Evolutionary conservation across 306 rosid genomes (phyloP), one percentile per base, ranked within the genome.

Genomic region (Chamaecrista fasciculata): DNA sequence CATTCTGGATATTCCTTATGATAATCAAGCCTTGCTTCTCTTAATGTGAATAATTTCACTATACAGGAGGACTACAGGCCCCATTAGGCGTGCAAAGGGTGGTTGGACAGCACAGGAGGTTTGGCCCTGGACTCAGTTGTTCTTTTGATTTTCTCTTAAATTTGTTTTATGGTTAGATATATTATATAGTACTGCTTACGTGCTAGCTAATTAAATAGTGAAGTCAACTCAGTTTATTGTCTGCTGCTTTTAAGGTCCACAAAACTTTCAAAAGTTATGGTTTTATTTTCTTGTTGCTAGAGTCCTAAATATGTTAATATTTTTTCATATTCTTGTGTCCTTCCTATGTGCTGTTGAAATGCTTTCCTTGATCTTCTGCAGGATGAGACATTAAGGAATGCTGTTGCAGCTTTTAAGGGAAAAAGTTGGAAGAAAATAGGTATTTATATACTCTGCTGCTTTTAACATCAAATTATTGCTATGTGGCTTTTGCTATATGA

Each of bases 21-120:
- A 20, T 34, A 15, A 60, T 64, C 55, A 29, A 43, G 19, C 33
- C 48, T 69, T 50, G 67, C 57, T 66, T 70, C 42, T 67, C 26
- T 4, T 73, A 34, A 6, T 52, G 12, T 56, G 39, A 68, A 48
- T 67, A 14, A 67, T 34, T 79, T 78, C 40, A 52, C 14, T 64
- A 62, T 74, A 64, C 86, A 94, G 99, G 85, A 89, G 97, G 79
- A 83, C 88, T 24, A 89, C 92, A 14, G 97, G 99, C 66, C 99
- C 99, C 47, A 89, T 94, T 71, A 92, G 99, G 70, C 89, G 99
- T 16, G 99, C 99, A 2, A 94, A 91, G 84, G 99, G 97, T 36
- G 99, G 99, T 69, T 94, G 99, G 99, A 94, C 99, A 28, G 95
- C 89, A 0, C 77, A 91, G 75, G 99, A 94, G 95, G 99, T 94